phyloP scores from a whole-genome alignment of 345 rosid species.

The Citrus trifoliata region DNA sequence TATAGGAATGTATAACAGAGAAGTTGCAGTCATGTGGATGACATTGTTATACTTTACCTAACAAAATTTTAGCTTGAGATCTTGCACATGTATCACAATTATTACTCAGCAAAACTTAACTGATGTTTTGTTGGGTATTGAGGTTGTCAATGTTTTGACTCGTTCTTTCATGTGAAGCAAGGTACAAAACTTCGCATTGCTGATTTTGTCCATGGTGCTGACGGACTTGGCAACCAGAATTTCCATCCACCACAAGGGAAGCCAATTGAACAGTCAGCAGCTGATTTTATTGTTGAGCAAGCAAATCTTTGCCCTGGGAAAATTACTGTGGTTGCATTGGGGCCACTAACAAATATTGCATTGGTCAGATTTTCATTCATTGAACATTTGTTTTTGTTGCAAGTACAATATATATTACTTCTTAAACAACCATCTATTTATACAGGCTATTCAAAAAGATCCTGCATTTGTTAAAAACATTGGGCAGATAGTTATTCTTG shows the following conservation, averaged over 20 bases:
- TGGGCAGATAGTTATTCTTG: conserved; percentile 84
- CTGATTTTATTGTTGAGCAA: conserved; percentile 77
- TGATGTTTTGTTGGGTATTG: background rate
- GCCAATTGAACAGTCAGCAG: conserved; percentile 66
- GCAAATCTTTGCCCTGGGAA: conserved; percentile 75
- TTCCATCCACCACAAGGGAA: conserved; percentile 81
- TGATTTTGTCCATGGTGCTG: conserved; percentile 90
- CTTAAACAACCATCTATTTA: conserved; percentile 10
- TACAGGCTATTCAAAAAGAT: conserved; percentile 80
- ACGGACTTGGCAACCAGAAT: conserved; percentile 96
- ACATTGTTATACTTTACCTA: background rate
- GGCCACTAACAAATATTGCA: conserved; percentile 88
- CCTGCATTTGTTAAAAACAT: conserved; percentile 69
- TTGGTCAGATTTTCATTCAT: conserved; percentile 48
- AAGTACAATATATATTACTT: background rate
- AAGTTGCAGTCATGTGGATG: background rate
- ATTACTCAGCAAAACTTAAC: background rate
- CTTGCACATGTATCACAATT: background rate
- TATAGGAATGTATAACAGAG: background rate
- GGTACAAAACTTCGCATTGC: conserved; percentile 82
- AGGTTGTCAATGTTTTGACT: background rate
- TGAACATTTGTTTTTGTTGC: background rate
- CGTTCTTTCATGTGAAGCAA: conserved; percentile 39
- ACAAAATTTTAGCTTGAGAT: background rate
- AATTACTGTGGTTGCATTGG: conserved; percentile 89